Conservation (phyloP, 78 protist genomes). For the Trichosphaerium sp. region DNA sequence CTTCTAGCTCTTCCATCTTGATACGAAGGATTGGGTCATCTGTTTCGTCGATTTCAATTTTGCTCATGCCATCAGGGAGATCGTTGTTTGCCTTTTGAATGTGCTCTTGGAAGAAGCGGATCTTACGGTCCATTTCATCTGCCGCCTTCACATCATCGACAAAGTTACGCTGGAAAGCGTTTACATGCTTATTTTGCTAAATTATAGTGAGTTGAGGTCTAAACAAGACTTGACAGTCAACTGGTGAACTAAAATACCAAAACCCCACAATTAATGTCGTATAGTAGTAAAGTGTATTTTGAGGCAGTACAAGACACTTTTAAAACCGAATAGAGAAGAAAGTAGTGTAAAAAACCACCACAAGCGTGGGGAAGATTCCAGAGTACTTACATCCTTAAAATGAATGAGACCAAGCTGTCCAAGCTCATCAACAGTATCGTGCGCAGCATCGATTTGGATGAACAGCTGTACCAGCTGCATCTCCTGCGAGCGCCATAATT, state of each 20-base stretch:
- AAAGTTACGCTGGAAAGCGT: constrained; percentile 48
- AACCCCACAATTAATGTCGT: no score
- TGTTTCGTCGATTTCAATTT: neutral
- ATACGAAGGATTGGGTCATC: neutral
- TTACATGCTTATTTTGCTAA: constrained; percentile 38
- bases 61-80: neutral
- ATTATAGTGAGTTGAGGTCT: neutral
- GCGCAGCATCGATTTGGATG: constrained; percentile 44
- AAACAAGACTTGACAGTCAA: neutral
- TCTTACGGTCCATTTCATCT: constrained; percentile 53
- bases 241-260: neutral
- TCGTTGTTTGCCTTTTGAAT: neutral
- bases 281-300: neutral
- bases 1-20: neutral
- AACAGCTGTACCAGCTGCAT: constrained; percentile 41
- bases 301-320: neutral
- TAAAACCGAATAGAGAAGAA: neutral
- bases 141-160: constrained; percentile 44
- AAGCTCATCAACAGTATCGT: constrained; percentile 36
- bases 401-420: constrained; percentile 22
- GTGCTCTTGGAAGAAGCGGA: constrained; percentile 9
- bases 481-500: neutral
- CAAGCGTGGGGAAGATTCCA: neutral
- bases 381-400: constrained; percentile 19
- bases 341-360: neutral